Base-by-base conservation (phyloP, 768 basidiomycete genomes). In the Boletus speciosus region DNA sequence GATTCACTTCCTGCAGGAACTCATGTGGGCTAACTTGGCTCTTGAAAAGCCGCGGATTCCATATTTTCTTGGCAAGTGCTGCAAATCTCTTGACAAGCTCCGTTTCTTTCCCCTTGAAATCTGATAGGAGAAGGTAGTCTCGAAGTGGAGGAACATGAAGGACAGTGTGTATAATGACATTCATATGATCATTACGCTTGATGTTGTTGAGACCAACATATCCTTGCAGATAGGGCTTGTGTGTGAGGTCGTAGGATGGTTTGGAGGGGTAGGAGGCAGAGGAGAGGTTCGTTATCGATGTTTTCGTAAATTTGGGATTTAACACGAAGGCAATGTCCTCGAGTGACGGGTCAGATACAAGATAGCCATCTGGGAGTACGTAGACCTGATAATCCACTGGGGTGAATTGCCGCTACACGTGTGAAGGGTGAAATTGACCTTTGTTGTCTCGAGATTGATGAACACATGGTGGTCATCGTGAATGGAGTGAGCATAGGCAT, bases 11-110 rank as follows among this genome's bases (percentile, higher is more conserved):
- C 72, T 99, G 97, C 52, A 99, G 74, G 69, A 98, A 94, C 69
- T 99, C 97, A 69, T 99, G 97, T n/a, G 97, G 97, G 61, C 88
- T 91, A 62, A 98, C 94, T 79, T 99, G 97, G 56, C 90, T 88
- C 72, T 99, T 99, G 83, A 99, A 99, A 52, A 96, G 74, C 47
- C 86, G 78, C 9, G 95, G 93, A 72, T 97, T 98, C 97, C 97
- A 99, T 37, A 98, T 66, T 72, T 98, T 94, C 71, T 93, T 93
- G 2, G 92, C 86, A 19, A 99, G 80, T 12, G 82, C 78, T 16
- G 91, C 86, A 63, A 98, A 92, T 23, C 97, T 85, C 64, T 84
- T 88, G 39, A 98, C 76, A 51, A 98, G 81, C 67, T 99, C 97
- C 7, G 91, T 76, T 57, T 90, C 83, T 67, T 90, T 91, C 35